Evolutionary conservation across 202 grass and related monocot genomes (phyloP), one percentile per base, ranked within the genome.

Genomic region (Carex arenaria): DNA sequence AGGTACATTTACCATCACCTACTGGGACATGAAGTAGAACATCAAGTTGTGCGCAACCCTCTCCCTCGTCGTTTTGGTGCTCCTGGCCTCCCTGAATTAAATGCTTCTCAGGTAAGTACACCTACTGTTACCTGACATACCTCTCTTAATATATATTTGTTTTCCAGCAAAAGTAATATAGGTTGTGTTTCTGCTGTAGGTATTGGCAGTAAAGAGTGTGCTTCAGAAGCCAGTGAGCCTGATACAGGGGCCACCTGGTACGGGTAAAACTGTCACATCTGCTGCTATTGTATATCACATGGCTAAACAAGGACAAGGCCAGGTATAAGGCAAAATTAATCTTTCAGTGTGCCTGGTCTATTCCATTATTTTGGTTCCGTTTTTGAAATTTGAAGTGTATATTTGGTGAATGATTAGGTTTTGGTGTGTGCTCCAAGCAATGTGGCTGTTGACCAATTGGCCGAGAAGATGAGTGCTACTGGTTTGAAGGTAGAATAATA

Each of bases 201-300:
- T 96, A 22, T 89, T 96, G 84, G 96, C 96, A 49, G 96, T 99
- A 83, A 99, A 99, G 86, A 99, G 96, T 89, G 96, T 99, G 52
- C 93, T 99, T 84, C 97, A 99, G 77, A 99, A 99, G 79, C 97
- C 97, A 59, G 64, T 99, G 89, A 99, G 97, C 86, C 89, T 99
- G 75, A 99, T 99, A 89, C 97, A 99, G 90, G 97, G 97, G 60
- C 97, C 97, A 62, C 97, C 93, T 88, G 93, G 97, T 61, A 96
- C 97, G 51, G 97, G 97, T 79, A 99, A 99, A 93, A 99, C 97
- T 57, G 90, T 96, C 75, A 99, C 97, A 85, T 99, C 97, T 79
- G 97, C 97, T 85, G 93, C 97, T 87, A 94, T 99, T 85, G 97
- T 99, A 17, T 99, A 99, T 90, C 97, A 99, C 91, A 99, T 99